These are phyloP conservation scores for Heimioporus sp. DNA, from an alignment of 768 basidiomycete species.

Conservation along the genomic window DNA sequence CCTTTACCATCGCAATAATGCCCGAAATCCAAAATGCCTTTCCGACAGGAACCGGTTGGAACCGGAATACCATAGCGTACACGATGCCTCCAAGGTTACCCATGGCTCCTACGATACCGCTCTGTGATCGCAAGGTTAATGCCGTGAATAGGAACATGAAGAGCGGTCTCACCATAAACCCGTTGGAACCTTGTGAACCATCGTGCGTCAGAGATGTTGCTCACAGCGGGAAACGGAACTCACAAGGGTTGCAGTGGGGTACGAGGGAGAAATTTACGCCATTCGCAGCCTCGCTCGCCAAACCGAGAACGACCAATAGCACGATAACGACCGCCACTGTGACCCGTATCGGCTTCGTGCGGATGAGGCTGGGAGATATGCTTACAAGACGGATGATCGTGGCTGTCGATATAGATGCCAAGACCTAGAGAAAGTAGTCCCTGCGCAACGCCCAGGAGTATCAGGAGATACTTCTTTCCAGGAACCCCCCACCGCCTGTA, in stretches of 20 bases:
- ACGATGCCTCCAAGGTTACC: conserved; percentile 47
- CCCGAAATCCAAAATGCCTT: conserved; percentile 50
- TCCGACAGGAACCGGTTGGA: conserved; percentile 38
- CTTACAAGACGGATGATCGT: conserved; percentile 20
- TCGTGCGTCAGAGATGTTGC: neutral
- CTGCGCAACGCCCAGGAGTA: conserved; percentile 43
- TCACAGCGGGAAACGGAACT: conserved; percentile 8
- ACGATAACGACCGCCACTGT: conserved; percentile 36
- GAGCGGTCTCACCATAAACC: conserved; percentile 30
- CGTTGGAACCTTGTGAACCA: conserved; percentile 23
- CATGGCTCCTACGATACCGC: conserved; percentile 39
- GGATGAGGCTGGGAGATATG: neutral
- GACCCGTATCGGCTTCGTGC: neutral
- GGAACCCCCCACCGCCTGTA: conserved; percentile 41
- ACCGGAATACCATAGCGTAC: conserved; percentile 49
- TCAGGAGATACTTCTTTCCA: conserved; percentile 49
- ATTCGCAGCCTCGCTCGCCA: conserved; percentile 43
- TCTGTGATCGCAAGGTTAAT: conserved; percentile 9
- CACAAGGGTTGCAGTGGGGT: conserved; percentile 47
- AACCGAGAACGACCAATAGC: conserved; percentile 38
- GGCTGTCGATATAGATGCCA: conserved; percentile 42
- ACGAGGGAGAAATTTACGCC: conserved; percentile 52
- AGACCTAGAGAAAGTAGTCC: conserved; percentile 43
- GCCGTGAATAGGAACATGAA: neutral
- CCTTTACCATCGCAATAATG: conserved; percentile 34